A percentile compares a stretch with the other conserved stretches of the same genome.
Evolutionary conservation across 2,329 filamentous ascomycete species (phyloP).

Genomic region (Calycina herbarum): DNA sequence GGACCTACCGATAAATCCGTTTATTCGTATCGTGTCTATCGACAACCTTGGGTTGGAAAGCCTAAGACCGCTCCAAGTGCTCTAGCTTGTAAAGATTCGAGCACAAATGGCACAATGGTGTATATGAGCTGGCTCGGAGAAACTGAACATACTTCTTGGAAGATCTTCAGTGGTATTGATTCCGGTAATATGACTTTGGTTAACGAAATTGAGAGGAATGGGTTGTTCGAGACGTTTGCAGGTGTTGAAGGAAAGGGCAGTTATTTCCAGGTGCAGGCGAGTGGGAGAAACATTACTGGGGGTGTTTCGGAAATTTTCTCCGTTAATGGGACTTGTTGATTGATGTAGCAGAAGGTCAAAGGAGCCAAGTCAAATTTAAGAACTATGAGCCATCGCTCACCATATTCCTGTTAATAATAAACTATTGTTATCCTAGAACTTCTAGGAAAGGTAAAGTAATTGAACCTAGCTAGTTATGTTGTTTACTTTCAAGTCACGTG

Average conservation of each 20-base stretch:
- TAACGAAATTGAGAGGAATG: slow-evolving; percentile 16
- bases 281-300: background rate
- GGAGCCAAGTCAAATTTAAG: no score
- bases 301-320: background rate
- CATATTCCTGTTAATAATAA: background rate
- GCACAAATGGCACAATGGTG: slow-evolving; percentile 22
- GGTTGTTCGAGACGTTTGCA: slow-evolving; percentile 20
- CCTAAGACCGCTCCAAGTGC: slow-evolving; percentile 14
- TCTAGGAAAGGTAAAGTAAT: background rate
- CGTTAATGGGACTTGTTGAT: background rate
- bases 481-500: no score
- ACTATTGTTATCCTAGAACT: background rate
- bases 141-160: slow-evolving; percentile 34
- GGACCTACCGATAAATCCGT: slow-evolving; percentile 6
- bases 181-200: slow-evolving; percentile 12
- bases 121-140: slow-evolving; percentile 40
- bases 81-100: slow-evolving; percentile 8
- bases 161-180: slow-evolving; percentile 16
- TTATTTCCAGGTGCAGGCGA: background rate
- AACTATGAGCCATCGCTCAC: no score
- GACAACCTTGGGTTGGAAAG: slow-evolving; percentile 12
- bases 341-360: background rate
- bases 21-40: slow-evolving; percentile 15
- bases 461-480: background rate
- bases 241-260: background rate